A percentile compares a stretch with the other conserved stretches of the same genome.
Conservation (phyloP, 345 rosid species). For the Boechera divaricarpa region DNA sequence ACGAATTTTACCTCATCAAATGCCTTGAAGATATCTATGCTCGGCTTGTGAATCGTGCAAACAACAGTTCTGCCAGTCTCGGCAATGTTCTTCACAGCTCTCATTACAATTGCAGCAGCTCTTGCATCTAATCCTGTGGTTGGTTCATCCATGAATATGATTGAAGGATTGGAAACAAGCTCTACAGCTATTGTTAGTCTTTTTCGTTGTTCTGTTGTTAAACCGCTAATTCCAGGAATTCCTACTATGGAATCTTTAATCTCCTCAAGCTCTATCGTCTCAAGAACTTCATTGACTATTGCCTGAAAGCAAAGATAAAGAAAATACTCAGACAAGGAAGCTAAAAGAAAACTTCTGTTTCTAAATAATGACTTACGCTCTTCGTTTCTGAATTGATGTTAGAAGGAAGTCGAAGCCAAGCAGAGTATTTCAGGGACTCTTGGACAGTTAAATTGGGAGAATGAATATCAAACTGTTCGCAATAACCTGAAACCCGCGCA, state of each 20-base stretch:
- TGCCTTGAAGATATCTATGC: slow-evolving; percentile 53
- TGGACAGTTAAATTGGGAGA: slow-evolving; percentile 63
- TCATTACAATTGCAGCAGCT: slow-evolving; percentile 61
- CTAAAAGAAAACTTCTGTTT: background rate
- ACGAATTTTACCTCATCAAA: slow-evolving; percentile 51
- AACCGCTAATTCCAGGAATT: slow-evolving; percentile 45
- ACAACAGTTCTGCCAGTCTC: slow-evolving; percentile 55
- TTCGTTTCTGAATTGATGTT: slow-evolving; percentile 42
- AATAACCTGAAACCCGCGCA: slow-evolving; percentile 68
- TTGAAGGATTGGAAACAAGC: slow-evolving; percentile 57
- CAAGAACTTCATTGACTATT: slow-evolving; percentile 50
- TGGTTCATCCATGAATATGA: slow-evolving; percentile 62
- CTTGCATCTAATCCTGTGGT: slow-evolving; percentile 58
- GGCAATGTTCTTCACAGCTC: slow-evolving; percentile 55
- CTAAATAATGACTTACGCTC: background rate
- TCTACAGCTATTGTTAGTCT: slow-evolving; percentile 56
- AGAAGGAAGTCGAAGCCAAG: slow-evolving; percentile 54
- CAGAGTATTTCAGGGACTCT: slow-evolving; percentile 63
- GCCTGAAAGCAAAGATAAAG: slow-evolving; percentile 33
- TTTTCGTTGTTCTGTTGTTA: slow-evolving; percentile 58
- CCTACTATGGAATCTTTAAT: slow-evolving; percentile 53
- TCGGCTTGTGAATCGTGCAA: slow-evolving; percentile 61
- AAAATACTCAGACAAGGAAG: slow-evolving; percentile 1
- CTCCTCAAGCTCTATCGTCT: slow-evolving; percentile 53
- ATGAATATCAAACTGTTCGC: slow-evolving; percentile 69